Evolutionary conservation across 345 rosid species (phyloP), one percentile per base, ranked within the genome.

Genomic region (Pistacia integerrima): DNA sequence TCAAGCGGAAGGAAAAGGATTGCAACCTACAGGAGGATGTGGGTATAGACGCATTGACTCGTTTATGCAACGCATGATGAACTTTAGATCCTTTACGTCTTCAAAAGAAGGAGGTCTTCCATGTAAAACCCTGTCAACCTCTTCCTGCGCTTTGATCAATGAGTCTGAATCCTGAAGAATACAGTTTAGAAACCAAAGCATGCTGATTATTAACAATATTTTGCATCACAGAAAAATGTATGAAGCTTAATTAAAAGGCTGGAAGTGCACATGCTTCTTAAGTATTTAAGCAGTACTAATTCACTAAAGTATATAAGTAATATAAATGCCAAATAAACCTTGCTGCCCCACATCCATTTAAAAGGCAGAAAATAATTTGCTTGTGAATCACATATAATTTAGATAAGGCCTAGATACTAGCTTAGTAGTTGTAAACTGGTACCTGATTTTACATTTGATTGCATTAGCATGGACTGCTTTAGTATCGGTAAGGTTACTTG

Each of bases 41-140:
- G 99, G 99, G 70, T 92, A 95, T 22, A 95, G 90, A 67, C 98
- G 98, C 84, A 95, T 69, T 22, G 99, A 95, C 88, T 95, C 97
- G 11, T 84, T 90, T 76, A 95, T 90, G 89, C 98, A 95, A 63
- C 97, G 87, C 46, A 87, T 93, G 76, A 93, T 61, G 80, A 85
- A 95, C 85, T 95, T 95, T 28, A 95, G 87, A 81, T 90, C 81
- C 86, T 88, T 93, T 64, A 90, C 84, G 73, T 93, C 97, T 46
- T 92, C 98, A 64, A 76, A 93, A 66, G 90, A 59, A 20, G 97
- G 97, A 74, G 72, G 85, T 80, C 90, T 88, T 76, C 98, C 99
- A 8, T 85, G 81, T 72, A 95, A 80, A 71, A 95, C 93, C 80
- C 83, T 86, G 78, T 93, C 99, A 46, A 93, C 96, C 86, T 95